Conservation (phyloP, 2,329 filamentous ascomycete genomes). For the Fusarium cicatricum region DNA sequence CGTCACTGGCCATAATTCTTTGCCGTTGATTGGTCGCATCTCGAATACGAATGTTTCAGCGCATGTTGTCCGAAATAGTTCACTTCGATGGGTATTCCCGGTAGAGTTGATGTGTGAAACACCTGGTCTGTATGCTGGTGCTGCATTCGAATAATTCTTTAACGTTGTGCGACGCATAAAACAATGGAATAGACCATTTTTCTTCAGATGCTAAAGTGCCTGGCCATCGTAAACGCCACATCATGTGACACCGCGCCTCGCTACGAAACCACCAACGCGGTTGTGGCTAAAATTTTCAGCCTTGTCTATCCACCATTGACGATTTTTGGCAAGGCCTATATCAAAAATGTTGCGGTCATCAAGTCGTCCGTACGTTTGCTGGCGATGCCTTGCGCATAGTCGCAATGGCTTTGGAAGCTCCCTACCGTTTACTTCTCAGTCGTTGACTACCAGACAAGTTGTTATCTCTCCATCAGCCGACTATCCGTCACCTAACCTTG, state of each 20-base stretch:
- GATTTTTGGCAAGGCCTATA: neutral
- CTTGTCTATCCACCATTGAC: slow-evolving; percentile 4
- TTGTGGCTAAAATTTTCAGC: slow-evolving; percentile 40
- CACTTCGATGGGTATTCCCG: too few relatives aligned
- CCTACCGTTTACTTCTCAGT: neutral
- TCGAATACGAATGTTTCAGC: neutral
- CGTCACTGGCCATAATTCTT: slow-evolving; percentile 7
- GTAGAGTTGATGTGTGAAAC: too few relatives aligned
- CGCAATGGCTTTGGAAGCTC: slow-evolving; percentile 16
- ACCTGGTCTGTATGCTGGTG: too few relatives aligned
- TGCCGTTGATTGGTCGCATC: neutral
- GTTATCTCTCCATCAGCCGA: slow-evolving; percentile 19
- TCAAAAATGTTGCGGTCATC: slow-evolving; percentile 45
- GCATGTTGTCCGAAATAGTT: neutral
- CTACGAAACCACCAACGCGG: slow-evolving; percentile 22
- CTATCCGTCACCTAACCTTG: slow-evolving; percentile 11
- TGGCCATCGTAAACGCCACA: slow-evolving; percentile 11
- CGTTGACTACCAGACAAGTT: slow-evolving; percentile 14
- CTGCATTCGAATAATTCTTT: too few relatives aligned
- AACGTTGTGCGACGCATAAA: too few relatives aligned
- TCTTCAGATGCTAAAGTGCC: neutral
- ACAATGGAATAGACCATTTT: neutral
- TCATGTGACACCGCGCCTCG: slow-evolving; percentile 40
- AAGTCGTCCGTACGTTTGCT: slow-evolving; percentile 45
- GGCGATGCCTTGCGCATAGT: slow-evolving; percentile 43